These are phyloP conservation scores for Podila epigama DNA, from an alignment of 192 early-diverging fungal species.

Conservation along the genomic window DNA sequence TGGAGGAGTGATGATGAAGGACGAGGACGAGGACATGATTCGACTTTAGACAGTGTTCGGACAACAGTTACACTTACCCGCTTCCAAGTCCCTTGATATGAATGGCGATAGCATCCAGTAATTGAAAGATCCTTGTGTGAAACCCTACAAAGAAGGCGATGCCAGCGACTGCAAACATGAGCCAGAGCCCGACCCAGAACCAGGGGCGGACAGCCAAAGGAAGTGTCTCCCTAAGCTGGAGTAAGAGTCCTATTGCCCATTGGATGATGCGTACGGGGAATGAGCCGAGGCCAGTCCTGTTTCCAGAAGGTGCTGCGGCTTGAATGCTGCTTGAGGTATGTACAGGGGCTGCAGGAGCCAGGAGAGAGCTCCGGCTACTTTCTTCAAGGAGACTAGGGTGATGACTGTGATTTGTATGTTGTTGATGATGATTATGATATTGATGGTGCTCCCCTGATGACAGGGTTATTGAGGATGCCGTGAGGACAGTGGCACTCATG, in stretches of 20 bases:
- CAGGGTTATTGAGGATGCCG: no score
- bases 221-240: constrained; percentile 18
- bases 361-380: no score
- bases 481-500: no score
- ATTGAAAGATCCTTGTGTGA: constrained; percentile 33
- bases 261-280: constrained; percentile 20
- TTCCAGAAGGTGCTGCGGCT: no score
- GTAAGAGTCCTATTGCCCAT: constrained; percentile 9
- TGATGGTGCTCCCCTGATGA: no score
- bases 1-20: no score
- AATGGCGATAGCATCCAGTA: constrained; percentile 23
- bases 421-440: no score
- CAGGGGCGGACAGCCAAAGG: constrained; percentile 28
- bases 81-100: constrained; percentile 39
- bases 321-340: no score
- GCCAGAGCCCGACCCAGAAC: constrained; percentile 46
- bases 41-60: neutral
- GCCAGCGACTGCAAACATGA: constrained; percentile 5
- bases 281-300: constrained; percentile 1
- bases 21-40: no score
- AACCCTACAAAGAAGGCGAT: constrained; percentile 37
- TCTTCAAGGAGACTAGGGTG: no score
- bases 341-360: neutral
- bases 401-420: no score
- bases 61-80: constrained; percentile 27